A percentile compares a stretch with the other conserved stretches of the same genome.
These are phyloP conservation scores for Allium fistulosum DNA, from an alignment of 106 monocot species.

Conservation along the genomic window DNA sequence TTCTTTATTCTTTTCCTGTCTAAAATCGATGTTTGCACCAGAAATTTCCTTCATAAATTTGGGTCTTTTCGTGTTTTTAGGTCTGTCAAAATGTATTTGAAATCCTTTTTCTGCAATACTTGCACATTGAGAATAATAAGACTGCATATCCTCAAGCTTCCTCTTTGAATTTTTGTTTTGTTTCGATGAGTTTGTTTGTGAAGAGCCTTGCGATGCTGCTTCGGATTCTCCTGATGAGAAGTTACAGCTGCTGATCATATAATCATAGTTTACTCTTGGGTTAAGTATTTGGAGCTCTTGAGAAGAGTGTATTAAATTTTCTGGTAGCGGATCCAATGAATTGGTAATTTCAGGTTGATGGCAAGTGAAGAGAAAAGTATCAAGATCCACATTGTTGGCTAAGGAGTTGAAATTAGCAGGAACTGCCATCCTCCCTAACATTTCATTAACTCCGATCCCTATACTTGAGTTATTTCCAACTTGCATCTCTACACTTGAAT, in stretches of 20 bases:
- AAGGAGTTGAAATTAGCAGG: constrained; percentile 4
- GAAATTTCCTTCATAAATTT: neutral
- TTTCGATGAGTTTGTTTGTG: constrained; percentile 6
- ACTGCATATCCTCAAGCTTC: neutral
- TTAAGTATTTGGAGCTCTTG: neutral
- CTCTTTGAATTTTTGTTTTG: neutral
- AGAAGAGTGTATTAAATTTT: neutral
- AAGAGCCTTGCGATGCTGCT: constrained; percentile 1
- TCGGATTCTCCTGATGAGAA: constrained; percentile 5
- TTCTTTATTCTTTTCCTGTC: constrained; percentile 4
- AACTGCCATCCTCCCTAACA: no score
- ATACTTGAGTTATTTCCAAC: no score
- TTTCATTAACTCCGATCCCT: no score
- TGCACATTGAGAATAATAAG: no score
- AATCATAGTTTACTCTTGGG: neutral
- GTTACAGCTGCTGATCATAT: neutral
- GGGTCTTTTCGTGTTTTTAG: constrained; percentile 18
- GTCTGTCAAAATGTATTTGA: constrained; percentile 23
- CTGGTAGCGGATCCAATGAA: neutral
- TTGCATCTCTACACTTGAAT: no score
- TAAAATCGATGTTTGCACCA: constrained; percentile 18
- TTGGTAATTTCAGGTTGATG: neutral
- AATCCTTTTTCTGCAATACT: constrained; percentile 5
- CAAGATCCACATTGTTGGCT: constrained; percentile 9
- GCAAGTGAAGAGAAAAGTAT: constrained; percentile 9